phyloP scores from a whole-genome alignment of 2,329 filamentous ascomycete species.

The Madurella mycetomatis region DNA sequence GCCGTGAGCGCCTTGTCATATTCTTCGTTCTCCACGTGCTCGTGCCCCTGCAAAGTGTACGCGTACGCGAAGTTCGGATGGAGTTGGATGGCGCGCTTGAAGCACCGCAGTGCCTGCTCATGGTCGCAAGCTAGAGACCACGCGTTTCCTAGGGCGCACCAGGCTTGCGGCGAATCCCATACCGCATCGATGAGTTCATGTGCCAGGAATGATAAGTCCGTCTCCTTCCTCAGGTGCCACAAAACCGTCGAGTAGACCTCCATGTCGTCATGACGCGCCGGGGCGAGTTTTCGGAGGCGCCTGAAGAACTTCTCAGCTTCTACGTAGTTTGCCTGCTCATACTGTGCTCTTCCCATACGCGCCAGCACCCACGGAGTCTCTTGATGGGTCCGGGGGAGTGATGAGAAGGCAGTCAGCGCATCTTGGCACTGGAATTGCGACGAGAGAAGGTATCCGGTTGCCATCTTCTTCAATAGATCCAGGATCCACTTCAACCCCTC shows the following conservation, averaged over 20 bases:
- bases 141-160: constrained; percentile 92
- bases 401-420: constrained; percentile 68
- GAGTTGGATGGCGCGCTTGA: constrained; percentile 88
- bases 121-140: constrained; percentile 91
- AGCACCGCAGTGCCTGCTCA: constrained; percentile 89
- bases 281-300: constrained; percentile 71
- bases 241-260: constrained; percentile 97
- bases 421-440: constrained; percentile 75
- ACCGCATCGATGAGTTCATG: constrained; percentile 85
- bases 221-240: constrained; percentile 94
- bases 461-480: constrained; percentile 77
- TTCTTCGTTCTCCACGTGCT: constrained; percentile 93
- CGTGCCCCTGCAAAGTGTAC: constrained; percentile 92
- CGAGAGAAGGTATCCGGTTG: constrained; percentile 71
- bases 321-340: constrained; percentile 80
- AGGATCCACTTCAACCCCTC: constrained; percentile 74
- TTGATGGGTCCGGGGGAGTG: constrained; percentile 68
- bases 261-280: constrained; percentile 87
- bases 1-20: constrained; percentile 89
- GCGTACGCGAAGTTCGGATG: constrained; percentile 90
- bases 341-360: constrained; percentile 84
- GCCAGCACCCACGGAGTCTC: constrained; percentile 92
- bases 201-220: constrained; percentile 84
- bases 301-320: constrained; percentile 86
- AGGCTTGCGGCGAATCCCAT: constrained; percentile 87